Evolutionary conservation across 169 alveolate species (phyloP).

Genomic region (Cytauxzoon felis): DNA sequence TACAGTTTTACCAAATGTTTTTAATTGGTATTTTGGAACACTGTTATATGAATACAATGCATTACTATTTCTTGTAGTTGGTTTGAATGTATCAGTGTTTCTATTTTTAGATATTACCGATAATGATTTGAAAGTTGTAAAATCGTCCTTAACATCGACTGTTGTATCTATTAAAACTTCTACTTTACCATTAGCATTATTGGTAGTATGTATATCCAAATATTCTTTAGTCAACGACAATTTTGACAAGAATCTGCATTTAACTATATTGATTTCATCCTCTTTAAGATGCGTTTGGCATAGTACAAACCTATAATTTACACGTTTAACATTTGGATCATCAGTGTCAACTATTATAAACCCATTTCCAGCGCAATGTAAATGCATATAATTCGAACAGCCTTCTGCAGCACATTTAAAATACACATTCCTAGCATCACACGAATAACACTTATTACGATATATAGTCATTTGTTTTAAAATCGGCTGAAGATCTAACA

Average conservation of each 20-base stretch:
- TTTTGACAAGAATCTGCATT: slow-evolving; percentile 13
- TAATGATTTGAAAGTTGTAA: neutral
- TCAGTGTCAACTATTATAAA: slow-evolving; percentile 7
- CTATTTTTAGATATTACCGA: neutral
- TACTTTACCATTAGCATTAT: neutral
- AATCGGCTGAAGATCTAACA: no score
- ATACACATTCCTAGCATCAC: slow-evolving; percentile 38
- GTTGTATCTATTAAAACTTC: no score
- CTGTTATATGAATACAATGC: neutral
- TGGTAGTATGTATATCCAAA: neutral
- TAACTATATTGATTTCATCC: slow-evolving; percentile 10
- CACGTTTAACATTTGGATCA: neutral
- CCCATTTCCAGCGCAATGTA: slow-evolving; percentile 25
- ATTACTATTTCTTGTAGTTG: neutral
- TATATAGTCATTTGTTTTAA: neutral
- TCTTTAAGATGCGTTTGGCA: slow-evolving; percentile 32
- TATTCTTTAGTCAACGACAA: slow-evolving; percentile 5
- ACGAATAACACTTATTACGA: slow-evolving; percentile 16
- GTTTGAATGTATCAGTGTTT: neutral
- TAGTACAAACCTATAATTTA: slow-evolving; percentile 33
- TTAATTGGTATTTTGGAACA: neutral
- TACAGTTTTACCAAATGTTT: no score
- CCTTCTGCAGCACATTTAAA: slow-evolving; percentile 42
- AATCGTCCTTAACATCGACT: neutral
- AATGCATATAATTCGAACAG: slow-evolving; percentile 34